Percentiles rank a stretch among this genome's conserved stretches.
These are phyloP conservation scores for Russula compacta DNA, from an alignment of 768 basidiomycete species.

Conservation along the genomic window DNA sequence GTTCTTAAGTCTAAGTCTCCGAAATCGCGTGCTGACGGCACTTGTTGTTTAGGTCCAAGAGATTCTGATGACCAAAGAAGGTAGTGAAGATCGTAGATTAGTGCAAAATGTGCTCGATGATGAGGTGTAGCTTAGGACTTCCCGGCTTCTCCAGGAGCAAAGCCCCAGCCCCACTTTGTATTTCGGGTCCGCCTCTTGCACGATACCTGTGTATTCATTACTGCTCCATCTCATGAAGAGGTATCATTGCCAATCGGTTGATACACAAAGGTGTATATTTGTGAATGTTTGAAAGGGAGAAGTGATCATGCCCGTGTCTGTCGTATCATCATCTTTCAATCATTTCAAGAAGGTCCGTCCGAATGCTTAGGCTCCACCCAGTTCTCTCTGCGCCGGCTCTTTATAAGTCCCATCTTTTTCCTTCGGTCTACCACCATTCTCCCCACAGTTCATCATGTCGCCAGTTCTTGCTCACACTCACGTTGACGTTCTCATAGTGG, in stretches of 20 bases:
- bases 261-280: no score
- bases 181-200: not conserved
- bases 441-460: not conserved
- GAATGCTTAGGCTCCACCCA: no score
- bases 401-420: not conserved
- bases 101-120: slow-evolving; percentile 15
- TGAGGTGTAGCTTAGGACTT: slow-evolving; percentile 11
- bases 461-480: slow-evolving; percentile 33
- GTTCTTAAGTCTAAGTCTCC: no score
- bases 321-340: no score
- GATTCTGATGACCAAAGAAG: slow-evolving; percentile 16
- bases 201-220: not conserved
- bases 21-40: no score
- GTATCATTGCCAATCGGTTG: not conserved
- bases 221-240: not conserved
- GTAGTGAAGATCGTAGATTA: slow-evolving; percentile 4
- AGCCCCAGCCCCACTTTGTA: no score
- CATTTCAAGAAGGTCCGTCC: no score
- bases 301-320: no score
- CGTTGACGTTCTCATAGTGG: slow-evolving; percentile 53
- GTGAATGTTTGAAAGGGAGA: no score
- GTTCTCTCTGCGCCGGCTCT: no score
- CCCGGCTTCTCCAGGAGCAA: no score
- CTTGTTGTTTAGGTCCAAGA: slow-evolving; percentile 4
- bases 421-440: not conserved